Base-by-base conservation (phyloP, 2,329 filamentous ascomycete genomes). In the Magnaporthiopsis rhizophila region DNA sequence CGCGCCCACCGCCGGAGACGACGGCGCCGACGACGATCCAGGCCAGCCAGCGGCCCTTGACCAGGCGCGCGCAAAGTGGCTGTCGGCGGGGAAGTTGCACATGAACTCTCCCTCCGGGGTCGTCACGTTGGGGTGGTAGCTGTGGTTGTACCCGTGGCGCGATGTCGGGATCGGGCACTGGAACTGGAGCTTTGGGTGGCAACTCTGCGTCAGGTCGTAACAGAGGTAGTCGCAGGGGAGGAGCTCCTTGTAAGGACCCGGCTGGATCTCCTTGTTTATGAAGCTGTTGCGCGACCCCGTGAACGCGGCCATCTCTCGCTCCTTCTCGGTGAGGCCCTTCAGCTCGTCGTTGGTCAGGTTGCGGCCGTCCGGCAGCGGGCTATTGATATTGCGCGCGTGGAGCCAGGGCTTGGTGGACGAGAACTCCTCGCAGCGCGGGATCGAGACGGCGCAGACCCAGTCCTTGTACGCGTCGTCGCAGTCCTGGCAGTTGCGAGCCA, bases 231-330 rank as follows among this genome's bases (percentile, higher is more conserved):
- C 85, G 71, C 94, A 98, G 0, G 95, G 95, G 11, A 97, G 79
- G 26, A 98, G 80, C 78, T 99, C 95, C 73, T 93, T 96, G 77
- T 99, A 98, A 0, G 95, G 95, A 0, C 95, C 95, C 0, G 95
- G 93, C 67, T 82, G 76, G 65, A 98, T 86, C 0, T 78, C 69
- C 2, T 79, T 70, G 71, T 97, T 92, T 69, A 98, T 95, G 61
- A 85, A 77, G 0, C 81, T 72, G 70, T 92, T 94, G 24, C 93
- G 84, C 15, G 89, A 91, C 11, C 78, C 75, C 65, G 83, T 87
- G 63, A 77, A 78, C 4, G 81, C 78, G 26, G 70, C 73, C 1
- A 69, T 73, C 13, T 74, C 68, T 5, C 70, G 65, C 28, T 72
- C 68, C 5, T 53, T 11, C 4, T n/a, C 18, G 21, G 45, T 53